Base-by-base conservation (phyloP, 148 eudicot species). In the Simmondsia chinensis region DNA sequence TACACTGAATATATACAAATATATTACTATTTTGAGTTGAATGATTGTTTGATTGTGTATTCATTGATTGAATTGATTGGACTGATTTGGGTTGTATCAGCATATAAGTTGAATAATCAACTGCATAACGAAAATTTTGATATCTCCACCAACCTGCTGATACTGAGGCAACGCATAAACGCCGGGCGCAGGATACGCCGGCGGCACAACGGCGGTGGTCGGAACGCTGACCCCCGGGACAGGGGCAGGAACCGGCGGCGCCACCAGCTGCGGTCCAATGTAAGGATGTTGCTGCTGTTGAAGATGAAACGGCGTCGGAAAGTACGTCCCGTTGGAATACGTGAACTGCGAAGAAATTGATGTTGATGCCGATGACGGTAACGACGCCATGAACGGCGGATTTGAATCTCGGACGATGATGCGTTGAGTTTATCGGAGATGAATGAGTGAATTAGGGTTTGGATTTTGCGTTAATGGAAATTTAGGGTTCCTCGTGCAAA, bases 251-350 rank as follows among this genome's bases (percentile, higher is more conserved):
- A 54, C 39, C 7, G 46, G 33, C 7, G 23, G 55, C 5, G 59
- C 16, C 31, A 71, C 48, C 19, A 61, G 50, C 7, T 68, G 45
- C 9, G 80, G 65, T 34, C 43, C 76, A 14, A 53, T 59, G 66
- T 76, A 71, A 8, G 68, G 57, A n/a, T n/a, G n/a, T 19, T 68
- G 70, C 2, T 66, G 56, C 41, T 76, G 81, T 56, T 87, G 94
- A 4, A 87, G 74, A 60, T 87, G 94, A 46, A 87, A 83, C 19
- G 96, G 94, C 52, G 80, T 76, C 39, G 94, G 94, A 34, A 87
- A 87, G 61, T 83, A 79, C 3, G 85, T 29, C 15, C 58, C 70
- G 29, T 59, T 70, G 3, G 76, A 46, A 51, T 83, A 79, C 0
- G 82, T 72, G 58, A 64, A 79, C 31, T 82, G 88, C 4, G 79